phyloP scores from a whole-genome alignment of 495 filamentous ascomycete genomes.

The Neurospora discreta region DNA sequence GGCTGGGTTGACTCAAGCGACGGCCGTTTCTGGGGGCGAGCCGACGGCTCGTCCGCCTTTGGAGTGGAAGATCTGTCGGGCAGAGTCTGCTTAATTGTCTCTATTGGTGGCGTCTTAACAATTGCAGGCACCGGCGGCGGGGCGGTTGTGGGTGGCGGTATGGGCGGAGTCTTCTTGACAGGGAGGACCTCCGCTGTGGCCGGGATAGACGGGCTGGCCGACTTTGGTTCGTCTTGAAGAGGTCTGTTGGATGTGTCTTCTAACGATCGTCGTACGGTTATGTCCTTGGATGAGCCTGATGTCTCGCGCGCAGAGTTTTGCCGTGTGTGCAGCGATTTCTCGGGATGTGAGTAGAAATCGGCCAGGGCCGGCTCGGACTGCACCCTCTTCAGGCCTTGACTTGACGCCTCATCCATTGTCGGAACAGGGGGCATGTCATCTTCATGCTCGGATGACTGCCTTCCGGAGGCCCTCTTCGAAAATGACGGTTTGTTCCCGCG shows the following conservation, averaged over 20 bases:
- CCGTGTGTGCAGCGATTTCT: slow-evolving; percentile 31
- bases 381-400: slow-evolving; percentile 51
- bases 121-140: slow-evolving; percentile 49
- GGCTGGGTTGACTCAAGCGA: slow-evolving; percentile 11
- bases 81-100: slow-evolving; percentile 29
- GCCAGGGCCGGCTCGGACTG: slow-evolving; percentile 63
- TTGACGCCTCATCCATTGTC: slow-evolving; percentile 37
- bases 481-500: slow-evolving; percentile 43
- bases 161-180: slow-evolving; percentile 9
- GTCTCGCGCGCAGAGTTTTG: slow-evolving; percentile 29
- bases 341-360: slow-evolving; percentile 44
- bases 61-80: slow-evolving; percentile 49
- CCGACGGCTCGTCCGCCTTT: slow-evolving; percentile 33
- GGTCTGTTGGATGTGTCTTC: slow-evolving; percentile 2
- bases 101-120: slow-evolving; percentile 52
- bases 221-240: slow-evolving; percentile 10
- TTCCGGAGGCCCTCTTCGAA: slow-evolving; percentile 55
- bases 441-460: slow-evolving; percentile 42
- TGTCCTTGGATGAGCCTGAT: neutral
- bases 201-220: slow-evolving; percentile 7
- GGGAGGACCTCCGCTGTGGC: slow-evolving; percentile 13
- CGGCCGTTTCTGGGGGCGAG: slow-evolving; percentile 38
- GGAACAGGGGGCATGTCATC: slow-evolving; percentile 41
- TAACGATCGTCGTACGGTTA: neutral
- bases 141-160: slow-evolving; percentile 2